Conservation (phyloP, 176 grass and related monocot species). For the Eragrostis curvula region DNA sequence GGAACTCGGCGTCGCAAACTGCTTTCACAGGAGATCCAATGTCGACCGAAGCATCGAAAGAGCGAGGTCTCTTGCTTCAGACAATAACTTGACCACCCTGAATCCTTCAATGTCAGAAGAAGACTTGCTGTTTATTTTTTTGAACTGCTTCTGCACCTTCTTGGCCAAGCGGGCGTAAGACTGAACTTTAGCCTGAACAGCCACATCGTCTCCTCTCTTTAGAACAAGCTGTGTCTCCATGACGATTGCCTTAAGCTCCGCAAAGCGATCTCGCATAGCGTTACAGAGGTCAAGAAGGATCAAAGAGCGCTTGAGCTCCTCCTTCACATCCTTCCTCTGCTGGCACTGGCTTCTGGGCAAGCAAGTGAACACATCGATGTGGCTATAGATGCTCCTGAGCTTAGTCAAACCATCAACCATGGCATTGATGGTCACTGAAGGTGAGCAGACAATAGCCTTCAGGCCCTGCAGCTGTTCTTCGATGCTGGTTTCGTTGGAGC, state of each 20-base stretch:
- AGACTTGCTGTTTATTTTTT: too few species aligned
- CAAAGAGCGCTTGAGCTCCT: conserved; percentile 50
- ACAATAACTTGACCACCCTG: too few species aligned
- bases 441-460: neutral
- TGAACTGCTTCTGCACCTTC: too few species aligned
- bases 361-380: too few species aligned
- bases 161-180: too few species aligned
- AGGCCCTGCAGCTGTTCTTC: conserved; percentile 33
- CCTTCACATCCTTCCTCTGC: conserved; percentile 35
- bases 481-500: neutral
- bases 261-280: conserved; percentile 36
- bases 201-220: conserved; percentile 28
- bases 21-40: too few species aligned
- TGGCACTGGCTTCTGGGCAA: too few species aligned
- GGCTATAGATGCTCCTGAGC: neutral
- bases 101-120: too few species aligned
- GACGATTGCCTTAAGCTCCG: conserved; percentile 32
- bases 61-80: too few species aligned
- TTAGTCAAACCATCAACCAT: conserved; percentile 16
- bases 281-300: conserved; percentile 53
- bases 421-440: neutral
- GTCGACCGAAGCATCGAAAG: too few species aligned
- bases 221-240: conserved; percentile 40
- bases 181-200: conserved; percentile 31
- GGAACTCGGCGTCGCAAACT: too few species aligned